Base-by-base conservation (phyloP, 2,329 filamentous ascomycete species). In the Botrytis hyacinthi region DNA sequence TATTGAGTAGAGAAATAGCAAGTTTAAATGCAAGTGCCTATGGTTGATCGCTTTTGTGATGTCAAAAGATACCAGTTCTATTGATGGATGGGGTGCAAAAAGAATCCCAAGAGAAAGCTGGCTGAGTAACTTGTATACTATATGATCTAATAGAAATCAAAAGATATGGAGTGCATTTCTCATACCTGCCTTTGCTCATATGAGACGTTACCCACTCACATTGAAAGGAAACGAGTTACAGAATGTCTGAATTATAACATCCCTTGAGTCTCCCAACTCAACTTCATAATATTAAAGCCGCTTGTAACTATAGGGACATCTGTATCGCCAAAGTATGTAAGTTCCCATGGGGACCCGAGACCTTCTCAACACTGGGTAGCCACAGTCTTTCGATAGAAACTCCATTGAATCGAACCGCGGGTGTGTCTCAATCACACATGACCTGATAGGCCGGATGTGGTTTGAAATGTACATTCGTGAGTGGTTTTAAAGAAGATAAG, bases 191-290 rank as follows among this genome's bases (percentile, higher is more conserved):
- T 57, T 57, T 18, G n/a, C 32, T 57, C 12, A 35, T 16, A 37
- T n/a, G 54, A 70, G n/a, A 37, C 4, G 14, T 42, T 26, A 10
- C 20, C 29, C n/a, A 37, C 37, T 46, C 22, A 42, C 18, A 4
- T 46, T 61, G n/a, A 70, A 70, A 61, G 54, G 29, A 61, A 22
- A 70, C 14, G 37, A 61, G 54, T 61, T 40, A 22, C 40, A 70
- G 40, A 70, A 61, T 46, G 54, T 70, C 54, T 70, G 54, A 70
- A 44, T 14, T 12, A 46, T 68, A n/a, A 26, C 37, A 57, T 18
- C 68, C n/a, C 37, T 61, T 61, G 40, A 57, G 10, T 37, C 40
- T 20, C 54, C 40, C 42, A 14, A 29, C 37, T n/a, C 51, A 70
- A 29, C 20, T 44, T 60, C 40, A 12, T 46, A 61, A 46, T 40